phyloP scores from a whole-genome alignment of 805 yeast genomes.

The Jamesozyma spencerorum region DNA sequence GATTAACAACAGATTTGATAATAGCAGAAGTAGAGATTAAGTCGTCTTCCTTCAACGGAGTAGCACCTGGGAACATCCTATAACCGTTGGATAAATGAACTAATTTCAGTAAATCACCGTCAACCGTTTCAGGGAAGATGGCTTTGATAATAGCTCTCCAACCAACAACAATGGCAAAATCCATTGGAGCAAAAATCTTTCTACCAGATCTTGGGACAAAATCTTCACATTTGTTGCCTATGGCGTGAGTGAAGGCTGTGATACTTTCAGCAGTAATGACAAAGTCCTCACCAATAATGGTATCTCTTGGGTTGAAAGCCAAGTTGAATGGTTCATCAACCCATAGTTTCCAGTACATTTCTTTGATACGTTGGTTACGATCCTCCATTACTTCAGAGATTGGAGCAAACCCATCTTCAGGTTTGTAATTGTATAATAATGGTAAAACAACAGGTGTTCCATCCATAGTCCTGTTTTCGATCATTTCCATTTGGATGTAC shows the following conservation, averaged over 20 bases:
- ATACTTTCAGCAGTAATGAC: constrained; percentile 68
- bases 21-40: constrained; percentile 73
- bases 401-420: constrained; percentile 92
- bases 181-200: constrained; percentile 92
- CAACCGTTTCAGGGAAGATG: constrained; percentile 93
- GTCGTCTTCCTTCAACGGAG: constrained; percentile 83
- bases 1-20: constrained; percentile 81
- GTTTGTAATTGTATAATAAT: constrained; percentile 68
- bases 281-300: constrained; percentile 59
- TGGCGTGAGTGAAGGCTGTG: constrained; percentile 90
- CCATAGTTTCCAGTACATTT: constrained; percentile 97
- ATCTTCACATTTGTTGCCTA: constrained; percentile 95
- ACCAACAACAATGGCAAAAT: constrained; percentile 95
- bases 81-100: constrained; percentile 95
- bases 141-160: constrained; percentile 98
- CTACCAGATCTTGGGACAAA: constrained; percentile 83
- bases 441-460: constrained; percentile 64
- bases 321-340: constrained; percentile 56
- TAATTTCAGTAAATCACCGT: constrained; percentile 88
- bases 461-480: constrained; percentile 83
- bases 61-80: constrained; percentile 85
- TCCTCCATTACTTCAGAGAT: constrained; percentile 81
- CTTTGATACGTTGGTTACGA: constrained; percentile 87
- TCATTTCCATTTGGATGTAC: constrained; percentile 59
- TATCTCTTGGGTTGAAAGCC: constrained; percentile 61